Evolutionary conservation across 2,329 filamentous ascomycete genomes (phyloP), one percentile per base, ranked within the genome.

Genomic region (Pyrenophora graminea): DNA sequence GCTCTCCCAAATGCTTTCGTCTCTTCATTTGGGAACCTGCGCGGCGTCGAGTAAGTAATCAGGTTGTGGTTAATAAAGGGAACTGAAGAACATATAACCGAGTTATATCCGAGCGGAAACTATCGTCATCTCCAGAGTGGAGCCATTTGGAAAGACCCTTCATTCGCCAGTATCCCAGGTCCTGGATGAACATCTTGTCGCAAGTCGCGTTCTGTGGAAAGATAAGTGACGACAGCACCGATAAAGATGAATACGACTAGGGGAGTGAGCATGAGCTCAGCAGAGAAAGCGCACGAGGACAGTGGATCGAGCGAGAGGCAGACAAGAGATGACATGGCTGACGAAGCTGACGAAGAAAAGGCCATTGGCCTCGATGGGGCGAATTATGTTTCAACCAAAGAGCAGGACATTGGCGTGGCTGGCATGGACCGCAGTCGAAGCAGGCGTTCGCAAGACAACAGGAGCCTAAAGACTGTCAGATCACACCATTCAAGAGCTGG

Each of bases 401-500:
- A 51, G 3, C 39, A 42, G 8, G 38, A 49, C 4, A 32, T 39
- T n/a, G 41, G 32, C 5, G 31, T 39, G 9, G 21, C n/a, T 21
- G 31, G 31, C n/a, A 49, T 44, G 53, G 19, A 41, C 1, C 41
- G 42, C 8, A 47, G 39, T 17, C 50, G 45, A 15, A 46, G 48
- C 19, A 53, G 54, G 21, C 49, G 39, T 7, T 64, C 63, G n/a
- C 59, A 63, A 39, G 59, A 63, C 13, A 50, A 33, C 8, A 45
- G 58, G 18, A 62, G 51, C 23, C 36, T 64, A 19, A 57, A 55
- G 39, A 58, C 58, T 7, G 47, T 65, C 13, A 54, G 56, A 37
- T 73, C 70, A 19, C 68, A 71, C 38, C 67, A 70, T 17, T 74
- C 72, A 6, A 65, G 71, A 51, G 71, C 68, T 18, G 71, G 66